Percentiles rank a stretch among this genome's conserved stretches.
phyloP scores from a whole-genome alignment of 805 yeast species.

The Candida nanaspora region DNA sequence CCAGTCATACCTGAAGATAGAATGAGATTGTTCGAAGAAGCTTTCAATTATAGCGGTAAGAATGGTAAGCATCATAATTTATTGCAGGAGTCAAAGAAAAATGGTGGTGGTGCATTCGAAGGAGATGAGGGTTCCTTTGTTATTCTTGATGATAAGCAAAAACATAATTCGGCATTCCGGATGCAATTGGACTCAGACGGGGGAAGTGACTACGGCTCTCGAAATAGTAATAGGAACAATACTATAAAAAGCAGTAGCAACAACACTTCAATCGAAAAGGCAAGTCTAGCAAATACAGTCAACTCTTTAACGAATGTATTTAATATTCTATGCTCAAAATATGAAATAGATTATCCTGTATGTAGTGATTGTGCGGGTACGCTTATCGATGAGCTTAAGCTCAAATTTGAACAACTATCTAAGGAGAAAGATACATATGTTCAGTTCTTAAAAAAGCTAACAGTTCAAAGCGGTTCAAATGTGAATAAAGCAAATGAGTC shows the following conservation, averaged over 20 bases:
- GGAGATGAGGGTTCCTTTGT: constrained; percentile 25
- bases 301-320: constrained; percentile 53
- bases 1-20: constrained; percentile 30
- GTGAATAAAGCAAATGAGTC: constrained; percentile 25
- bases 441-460: constrained; percentile 63
- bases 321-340: constrained; percentile 67
- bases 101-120: constrained; percentile 12
- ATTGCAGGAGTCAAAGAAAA: not conserved
- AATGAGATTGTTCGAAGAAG: constrained; percentile 28
- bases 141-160: constrained; percentile 15
- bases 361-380: constrained; percentile 78
- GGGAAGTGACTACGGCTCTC: not conserved
- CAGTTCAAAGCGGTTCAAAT: constrained; percentile 43
- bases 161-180: no score
- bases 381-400: constrained; percentile 56
- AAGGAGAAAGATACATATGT: constrained; percentile 75
- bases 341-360: constrained; percentile 78
- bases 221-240: not conserved
- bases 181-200: no score
- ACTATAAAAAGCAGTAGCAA: constrained; percentile 11
- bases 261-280: constrained; percentile 7
- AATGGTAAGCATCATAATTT: constrained; percentile 6
- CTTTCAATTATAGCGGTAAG: constrained; percentile 15
- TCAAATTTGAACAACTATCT: constrained; percentile 63
- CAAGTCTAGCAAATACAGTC: constrained; percentile 24